Percentiles rank a stretch among this genome's conserved stretches.
phyloP scores from a whole-genome alignment of 495 filamentous ascomycete species.

The Aspergillus sclerotiicarbonarius region DNA sequence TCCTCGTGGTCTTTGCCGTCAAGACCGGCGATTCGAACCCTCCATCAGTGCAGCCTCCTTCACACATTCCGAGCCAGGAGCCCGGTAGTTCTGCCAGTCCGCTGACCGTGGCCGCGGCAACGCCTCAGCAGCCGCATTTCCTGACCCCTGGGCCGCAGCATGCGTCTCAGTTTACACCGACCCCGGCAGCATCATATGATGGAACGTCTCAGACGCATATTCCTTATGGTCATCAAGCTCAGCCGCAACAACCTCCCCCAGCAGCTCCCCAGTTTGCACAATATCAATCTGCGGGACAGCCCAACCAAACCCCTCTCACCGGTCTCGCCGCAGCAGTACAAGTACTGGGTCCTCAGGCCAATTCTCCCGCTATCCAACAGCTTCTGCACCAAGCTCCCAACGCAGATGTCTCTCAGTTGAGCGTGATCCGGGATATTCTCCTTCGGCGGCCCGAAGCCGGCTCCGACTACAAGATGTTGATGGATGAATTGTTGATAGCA shows the following conservation, averaged over 20 bases:
- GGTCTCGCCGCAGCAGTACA: slow-evolving; percentile 36
- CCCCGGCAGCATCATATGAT: slow-evolving; percentile 22
- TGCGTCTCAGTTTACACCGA: slow-evolving; percentile 26
- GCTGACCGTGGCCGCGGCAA: slow-evolving; percentile 38
- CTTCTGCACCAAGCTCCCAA: slow-evolving; percentile 63
- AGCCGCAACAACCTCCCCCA: slow-evolving; percentile 24
- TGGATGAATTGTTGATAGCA: slow-evolving; percentile 38
- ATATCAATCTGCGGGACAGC: slow-evolving; percentile 9
- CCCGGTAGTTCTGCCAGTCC: slow-evolving; percentile 42
- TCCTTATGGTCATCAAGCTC: slow-evolving; percentile 29
- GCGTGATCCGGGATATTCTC: slow-evolving; percentile 59
- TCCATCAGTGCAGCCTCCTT: slow-evolving; percentile 45
- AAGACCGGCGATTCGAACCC: slow-evolving; percentile 48
- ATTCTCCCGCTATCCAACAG: slow-evolving; percentile 62
- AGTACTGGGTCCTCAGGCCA: slow-evolving; percentile 55
- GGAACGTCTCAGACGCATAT: slow-evolving; percentile 32
- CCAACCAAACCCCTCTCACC: slow-evolving; percentile 19
- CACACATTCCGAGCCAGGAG: slow-evolving; percentile 41
- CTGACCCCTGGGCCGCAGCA: slow-evolving; percentile 25
- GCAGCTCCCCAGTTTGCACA: slow-evolving; percentile 25
- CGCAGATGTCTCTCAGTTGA: slow-evolving; percentile 61
- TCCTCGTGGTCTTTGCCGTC: slow-evolving; percentile 76
- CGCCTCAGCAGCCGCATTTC: slow-evolving; percentile 37
- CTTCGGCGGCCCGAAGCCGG: slow-evolving; percentile 49
- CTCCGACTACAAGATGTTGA: slow-evolving; percentile 35